Conservation (phyloP, 2,329 filamentous ascomycete genomes). For the Pestalotiopsis fici region DNA sequence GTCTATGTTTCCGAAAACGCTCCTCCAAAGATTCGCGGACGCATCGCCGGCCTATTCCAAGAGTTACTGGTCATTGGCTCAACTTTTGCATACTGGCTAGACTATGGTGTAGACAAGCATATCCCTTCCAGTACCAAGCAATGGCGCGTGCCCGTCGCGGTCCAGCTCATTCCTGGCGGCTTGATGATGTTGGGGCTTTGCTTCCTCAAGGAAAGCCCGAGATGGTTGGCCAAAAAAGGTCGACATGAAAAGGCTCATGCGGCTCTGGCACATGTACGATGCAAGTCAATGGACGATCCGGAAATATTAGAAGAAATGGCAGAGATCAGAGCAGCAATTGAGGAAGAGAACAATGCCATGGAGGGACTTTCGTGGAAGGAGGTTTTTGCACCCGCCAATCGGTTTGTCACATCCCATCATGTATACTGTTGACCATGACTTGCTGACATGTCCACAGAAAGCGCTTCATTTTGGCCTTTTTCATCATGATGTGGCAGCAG, state of each 20-base stretch:
- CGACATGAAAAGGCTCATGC: slow-evolving; percentile 17
- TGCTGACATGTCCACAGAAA: slow-evolving; percentile 44
- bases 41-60: slow-evolving; percentile 47
- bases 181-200: slow-evolving; percentile 26
- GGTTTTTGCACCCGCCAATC: slow-evolving; percentile 34
- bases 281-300: slow-evolving; percentile 24
- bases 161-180: slow-evolving; percentile 24
- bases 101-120: slow-evolving; percentile 32
- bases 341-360: slow-evolving; percentile 41
- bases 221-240: slow-evolving; percentile 25
- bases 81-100: slow-evolving; percentile 28
- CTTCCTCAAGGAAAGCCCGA: slow-evolving; percentile 22
- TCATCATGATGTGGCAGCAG: slow-evolving; percentile 54
- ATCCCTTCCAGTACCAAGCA: slow-evolving; percentile 22
- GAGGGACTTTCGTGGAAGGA: slow-evolving; percentile 48
- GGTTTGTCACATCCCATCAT: slow-evolving; percentile 45
- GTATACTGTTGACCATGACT: slow-evolving; percentile 33
- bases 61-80: slow-evolving; percentile 42
- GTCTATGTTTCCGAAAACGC: slow-evolving; percentile 33
- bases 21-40: slow-evolving; percentile 45
- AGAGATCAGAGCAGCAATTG: slow-evolving; percentile 31
- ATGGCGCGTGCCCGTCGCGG: slow-evolving; percentile 26
- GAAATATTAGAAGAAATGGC: slow-evolving; percentile 26
- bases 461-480: slow-evolving; percentile 46
- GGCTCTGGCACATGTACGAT: slow-evolving; percentile 21